Conservation (phyloP, 805 yeast genomes). For the Sugiyamaella qingdaonensis region DNA sequence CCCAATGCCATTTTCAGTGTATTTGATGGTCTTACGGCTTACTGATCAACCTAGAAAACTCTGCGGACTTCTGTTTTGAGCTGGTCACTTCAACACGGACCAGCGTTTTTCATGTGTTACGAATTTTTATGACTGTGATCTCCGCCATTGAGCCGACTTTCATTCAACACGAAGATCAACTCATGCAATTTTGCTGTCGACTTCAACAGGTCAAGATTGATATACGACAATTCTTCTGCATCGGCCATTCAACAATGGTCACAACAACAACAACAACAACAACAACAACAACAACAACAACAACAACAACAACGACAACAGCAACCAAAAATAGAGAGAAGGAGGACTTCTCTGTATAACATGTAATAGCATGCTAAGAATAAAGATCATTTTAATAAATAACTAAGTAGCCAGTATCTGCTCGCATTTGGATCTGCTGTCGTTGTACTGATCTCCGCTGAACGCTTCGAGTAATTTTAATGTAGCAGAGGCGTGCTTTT, state of each 20-base stretch:
- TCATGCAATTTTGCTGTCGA: background rate
- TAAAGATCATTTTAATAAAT: background rate
- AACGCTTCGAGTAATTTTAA: slow-evolving; percentile 1
- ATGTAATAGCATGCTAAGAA: background rate
- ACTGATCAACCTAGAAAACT: background rate
- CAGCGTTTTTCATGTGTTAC: background rate
- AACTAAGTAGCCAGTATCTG: background rate
- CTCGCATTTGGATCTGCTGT: background rate
- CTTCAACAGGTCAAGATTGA: slow-evolving; percentile 1
- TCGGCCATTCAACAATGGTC: slow-evolving; percentile 4
- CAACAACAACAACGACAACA: background rate
- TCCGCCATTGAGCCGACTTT: slow-evolving; percentile 1
- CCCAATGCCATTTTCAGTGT: slow-evolving; percentile 28
- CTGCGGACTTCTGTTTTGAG: background rate
- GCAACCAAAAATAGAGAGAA: background rate
- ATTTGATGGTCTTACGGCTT: slow-evolving; percentile 2
- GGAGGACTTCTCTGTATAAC: background rate
- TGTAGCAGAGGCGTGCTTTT: slow-evolving; percentile 5
- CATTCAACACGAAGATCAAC: background rate
- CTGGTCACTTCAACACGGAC: background rate
- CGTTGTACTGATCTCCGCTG: background rate
- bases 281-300: background rate
- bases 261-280: background rate
- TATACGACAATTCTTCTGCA: background rate
- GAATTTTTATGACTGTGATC: slow-evolving; percentile 1